Evolutionary conservation across 148 eudicot genomes (phyloP).

Genomic region (Chenopodium album): DNA sequence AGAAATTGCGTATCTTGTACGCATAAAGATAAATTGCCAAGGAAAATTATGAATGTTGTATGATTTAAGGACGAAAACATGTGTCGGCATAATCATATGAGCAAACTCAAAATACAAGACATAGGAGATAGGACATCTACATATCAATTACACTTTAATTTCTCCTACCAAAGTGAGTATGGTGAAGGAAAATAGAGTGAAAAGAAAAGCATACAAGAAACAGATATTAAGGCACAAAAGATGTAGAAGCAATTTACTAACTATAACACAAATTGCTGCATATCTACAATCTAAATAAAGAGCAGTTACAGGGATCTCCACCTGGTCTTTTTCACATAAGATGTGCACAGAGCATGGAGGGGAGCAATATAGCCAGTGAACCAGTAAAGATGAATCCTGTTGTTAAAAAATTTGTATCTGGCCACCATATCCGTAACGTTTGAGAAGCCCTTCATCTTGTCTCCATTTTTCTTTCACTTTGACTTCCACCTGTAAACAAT

Average conservation of each 20-base stretch:
- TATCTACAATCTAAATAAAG: background rate
- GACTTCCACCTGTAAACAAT: constrained; percentile 67
- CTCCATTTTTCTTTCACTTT: constrained; percentile 95
- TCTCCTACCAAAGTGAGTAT: background rate
- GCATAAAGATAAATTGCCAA: background rate
- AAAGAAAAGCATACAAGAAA: background rate
- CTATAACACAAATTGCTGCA: background rate
- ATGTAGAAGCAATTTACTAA: background rate
- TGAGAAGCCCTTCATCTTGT: constrained; percentile 87
- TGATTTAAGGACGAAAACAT: background rate
- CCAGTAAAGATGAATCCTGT: constrained; percentile 9
- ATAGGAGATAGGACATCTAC: background rate
- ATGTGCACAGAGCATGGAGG: background rate
- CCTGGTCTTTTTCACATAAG: constrained; percentile 8
- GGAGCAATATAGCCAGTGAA: background rate
- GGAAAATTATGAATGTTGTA: background rate
- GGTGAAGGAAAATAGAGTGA: background rate
- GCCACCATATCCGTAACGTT: constrained; percentile 83
- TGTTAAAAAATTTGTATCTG: constrained; percentile 53
- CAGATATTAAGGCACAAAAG: background rate
- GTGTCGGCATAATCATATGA: background rate
- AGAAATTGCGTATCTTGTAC: background rate
- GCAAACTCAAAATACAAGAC: background rate
- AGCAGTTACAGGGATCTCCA: constrained; percentile 3
- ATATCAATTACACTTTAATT: background rate